Conservation (phyloP, 164 flowering plant species). For the Chimonanthus praecox region DNA sequence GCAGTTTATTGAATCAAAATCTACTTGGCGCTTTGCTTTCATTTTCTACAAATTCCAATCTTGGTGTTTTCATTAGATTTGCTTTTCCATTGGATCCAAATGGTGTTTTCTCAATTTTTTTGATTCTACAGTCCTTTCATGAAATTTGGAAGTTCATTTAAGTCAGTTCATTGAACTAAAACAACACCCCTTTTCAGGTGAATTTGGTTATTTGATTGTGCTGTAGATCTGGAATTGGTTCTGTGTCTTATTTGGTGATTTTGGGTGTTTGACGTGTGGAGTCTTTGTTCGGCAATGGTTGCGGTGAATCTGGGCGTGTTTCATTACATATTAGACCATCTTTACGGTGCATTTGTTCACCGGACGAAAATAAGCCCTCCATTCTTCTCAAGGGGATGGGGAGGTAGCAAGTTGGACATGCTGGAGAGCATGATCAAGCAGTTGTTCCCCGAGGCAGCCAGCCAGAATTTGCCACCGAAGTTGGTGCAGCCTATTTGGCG, state of each 20-base stretch:
- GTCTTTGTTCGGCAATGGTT: slow-evolving; percentile 41
- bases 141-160: not conserved
- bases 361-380: slow-evolving; percentile 74
- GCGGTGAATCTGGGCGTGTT: slow-evolving; percentile 77
- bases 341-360: slow-evolving; percentile 89
- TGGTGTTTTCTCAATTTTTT: not conserved
- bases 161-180: not conserved
- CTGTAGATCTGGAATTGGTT: not conserved
- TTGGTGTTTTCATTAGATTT: not conserved
- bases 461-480: slow-evolving; percentile 72
- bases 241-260: not conserved
- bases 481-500: slow-evolving; percentile 72
- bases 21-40: not conserved
- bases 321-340: slow-evolving; percentile 87
- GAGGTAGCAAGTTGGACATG: slow-evolving; percentile 74
- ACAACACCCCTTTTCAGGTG: not conserved
- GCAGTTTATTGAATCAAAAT: too few relatives aligned
- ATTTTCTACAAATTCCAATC: not conserved
- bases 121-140: not conserved
- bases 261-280: slow-evolving; percentile 6
- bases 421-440: slow-evolving; percentile 74
- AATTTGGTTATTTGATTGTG: not conserved
- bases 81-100: not conserved
- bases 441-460: slow-evolving; percentile 62
- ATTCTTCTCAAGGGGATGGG: slow-evolving; percentile 96